Base-by-base conservation (phyloP, 305 asterid species). In the Fraxinus floribunda region DNA sequence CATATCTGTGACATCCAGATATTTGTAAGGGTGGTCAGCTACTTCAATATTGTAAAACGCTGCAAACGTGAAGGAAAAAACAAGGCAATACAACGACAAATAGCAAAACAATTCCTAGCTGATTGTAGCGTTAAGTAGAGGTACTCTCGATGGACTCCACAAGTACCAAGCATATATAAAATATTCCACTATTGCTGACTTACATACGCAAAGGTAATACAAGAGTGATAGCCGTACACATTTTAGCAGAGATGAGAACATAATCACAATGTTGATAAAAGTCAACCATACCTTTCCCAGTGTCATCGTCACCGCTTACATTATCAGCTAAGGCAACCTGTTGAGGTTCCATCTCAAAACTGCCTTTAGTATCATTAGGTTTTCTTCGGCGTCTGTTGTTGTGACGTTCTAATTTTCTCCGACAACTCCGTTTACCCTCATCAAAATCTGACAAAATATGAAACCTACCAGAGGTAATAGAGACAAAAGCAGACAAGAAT, bases 391-490 rank as follows among this genome's bases (percentile, higher is more conserved):
- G 94, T 76, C 98, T 87, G 81, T 90, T 87, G 78, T 95, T 95
- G 84, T 95, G 98, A 39, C 90, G 93, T 85, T 91, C 95, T 88
- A 95, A 87, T 86, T 95, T 95, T 90, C 97, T 88, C 57, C 98
- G 90, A 82, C 98, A 95, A 86, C 98, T 95, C n/a, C 98, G 94
- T 77, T 92, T 95, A 81, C 97, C 97, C 89, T 94, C 98, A 41
- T 95, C 98, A 87, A 95, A 95, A 86, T 94, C 97, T 16, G 93
- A 86, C 83, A 95, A 81, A 29, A 91, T 79, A 84, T 95, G 98
- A 87, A 95, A 95, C 98, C 98, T 95, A 90, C 87, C 86, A 82
- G 85, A 52, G n/a, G 78, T 66, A 26, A 60, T 60, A 76, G 66
- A 46, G 38, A 75, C 16, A 86, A 86, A 55, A 82, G 79, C 79